phyloP scores from a whole-genome alignment of 129 eudicot species.

The Scalesia atractyloides region DNA sequence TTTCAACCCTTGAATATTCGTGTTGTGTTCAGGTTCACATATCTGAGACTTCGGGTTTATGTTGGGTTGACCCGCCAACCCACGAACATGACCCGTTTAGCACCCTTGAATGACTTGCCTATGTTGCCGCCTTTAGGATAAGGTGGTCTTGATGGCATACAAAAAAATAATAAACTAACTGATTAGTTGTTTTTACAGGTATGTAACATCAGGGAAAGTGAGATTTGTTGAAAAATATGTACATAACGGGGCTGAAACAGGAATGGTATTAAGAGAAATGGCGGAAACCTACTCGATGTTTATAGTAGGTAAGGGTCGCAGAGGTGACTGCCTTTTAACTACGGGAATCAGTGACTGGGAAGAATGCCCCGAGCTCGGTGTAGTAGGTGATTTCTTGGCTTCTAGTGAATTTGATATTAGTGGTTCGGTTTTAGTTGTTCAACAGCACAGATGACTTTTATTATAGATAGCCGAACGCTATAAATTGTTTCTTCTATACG shows the following conservation, averaged over 20 bases:
- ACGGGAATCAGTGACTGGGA: conserved; percentile 98
- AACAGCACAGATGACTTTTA: conserved; percentile 53
- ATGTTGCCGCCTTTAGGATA: not conserved
- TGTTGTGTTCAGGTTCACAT: no score
- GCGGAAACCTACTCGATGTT: conserved; percentile 75
- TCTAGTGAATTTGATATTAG: conserved; percentile 76
- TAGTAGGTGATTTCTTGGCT: conserved; percentile 88
- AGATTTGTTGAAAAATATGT: conserved; percentile 85
- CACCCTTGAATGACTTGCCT: no score
- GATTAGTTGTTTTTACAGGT: conserved; percentile 46
- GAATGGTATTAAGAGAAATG: conserved; percentile 69
- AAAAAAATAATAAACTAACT: conserved; percentile 5
- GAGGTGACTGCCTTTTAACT: conserved; percentile 64
- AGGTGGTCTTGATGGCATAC: conserved; percentile 8
- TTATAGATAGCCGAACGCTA: conserved; percentile 14
- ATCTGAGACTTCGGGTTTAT: no score
- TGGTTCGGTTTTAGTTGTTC: conserved; percentile 82
- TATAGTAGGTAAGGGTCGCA: conserved; percentile 81
- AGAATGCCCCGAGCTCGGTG: conserved; percentile 96
- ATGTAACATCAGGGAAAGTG: conserved; percentile 78
- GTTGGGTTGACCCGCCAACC: not conserved
- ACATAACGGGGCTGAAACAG: conserved; percentile 67
- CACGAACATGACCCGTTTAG: no score
- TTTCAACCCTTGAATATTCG: no score
- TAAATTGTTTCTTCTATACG: conserved; percentile 18